Base-by-base conservation (phyloP, 805 yeast genomes). In the Aciculoconidium aculeatum region DNA sequence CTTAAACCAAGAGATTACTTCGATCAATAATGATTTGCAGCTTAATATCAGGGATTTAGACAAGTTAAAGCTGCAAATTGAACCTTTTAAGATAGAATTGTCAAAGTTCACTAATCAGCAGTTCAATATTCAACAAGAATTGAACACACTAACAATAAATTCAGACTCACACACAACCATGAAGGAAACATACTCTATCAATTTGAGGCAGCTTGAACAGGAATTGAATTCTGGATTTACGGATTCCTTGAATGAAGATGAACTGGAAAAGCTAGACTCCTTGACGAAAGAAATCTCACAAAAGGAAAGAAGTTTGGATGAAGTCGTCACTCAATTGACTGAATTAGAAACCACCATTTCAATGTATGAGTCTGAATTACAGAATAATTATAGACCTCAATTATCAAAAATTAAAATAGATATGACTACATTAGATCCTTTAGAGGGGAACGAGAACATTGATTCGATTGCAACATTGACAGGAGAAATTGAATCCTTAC, bases 181-280 rank as follows among this genome's bases (percentile, higher is more conserved):
- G 1, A 50, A 67, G n/a, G 55, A 42, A n/a, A 47, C 58, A 2
- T 37, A 58, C 8, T 36, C 40, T 7, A 55, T 56, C 4, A 75
- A 72, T 41, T 46, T 68, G 22, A 41, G 44, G 5, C 70, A 70
- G 10, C 70, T 64, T 31, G 39, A 55, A 14, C 36, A 45, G 2
- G 95, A 87, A 47, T 37, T 75, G 27, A 31, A 45, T 1, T 58
- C 77, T 4, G 65, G 65, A 1, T 85, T 86, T 44, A 58, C 69
- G 11, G 67, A 70, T 25, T 63, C 65, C 2, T 53, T 86, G 21
- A 56, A 77, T 0, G 34, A 45, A 0, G 66, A 55, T 0, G 94
- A 87, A 41, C 49, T 59, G 6, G 31, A 41, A 1, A 59, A 55
- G 12, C 50, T 82, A 12, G 39, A 53, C 3, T 23, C 35, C 0